Evolutionary conservation across 169 alveolate species (phyloP).

Genomic region (Eimeria necatrix): DNA sequence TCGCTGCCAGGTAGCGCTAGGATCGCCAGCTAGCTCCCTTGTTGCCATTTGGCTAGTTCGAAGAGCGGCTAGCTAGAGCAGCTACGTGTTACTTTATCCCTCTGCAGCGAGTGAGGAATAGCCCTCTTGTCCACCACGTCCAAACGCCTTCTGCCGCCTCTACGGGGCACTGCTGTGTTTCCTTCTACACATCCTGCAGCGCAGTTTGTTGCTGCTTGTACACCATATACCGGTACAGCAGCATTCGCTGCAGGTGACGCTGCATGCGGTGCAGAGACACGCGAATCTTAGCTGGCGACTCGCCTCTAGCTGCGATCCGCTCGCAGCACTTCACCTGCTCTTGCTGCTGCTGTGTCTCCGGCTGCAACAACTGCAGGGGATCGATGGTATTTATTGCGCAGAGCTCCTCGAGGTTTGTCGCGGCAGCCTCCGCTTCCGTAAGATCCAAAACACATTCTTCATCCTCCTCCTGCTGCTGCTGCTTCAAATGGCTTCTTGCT

Average conservation of each 20-base stretch:
- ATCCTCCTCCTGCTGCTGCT: slow-evolving; percentile 17
- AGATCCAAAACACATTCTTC: slow-evolving; percentile 35
- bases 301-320: background rate
- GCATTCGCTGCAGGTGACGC: slow-evolving; percentile 43
- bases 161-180: background rate
- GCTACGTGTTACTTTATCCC: slow-evolving; percentile 2
- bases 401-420: slow-evolving; percentile 28
- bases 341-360: slow-evolving; percentile 15
- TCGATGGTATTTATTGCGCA: background rate
- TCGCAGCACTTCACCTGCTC: slow-evolving; percentile 29
- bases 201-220: slow-evolving; percentile 34
- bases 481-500: background rate
- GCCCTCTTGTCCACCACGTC: background rate
- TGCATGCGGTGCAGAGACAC: slow-evolving; percentile 62
- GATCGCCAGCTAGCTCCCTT: too few species aligned
- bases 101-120: background rate
- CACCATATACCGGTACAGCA: slow-evolving; percentile 39
- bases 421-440: slow-evolving; percentile 35
- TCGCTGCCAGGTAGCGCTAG: too few species aligned
- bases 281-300: slow-evolving; percentile 24
- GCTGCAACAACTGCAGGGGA: background rate
- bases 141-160: background rate
- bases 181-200: background rate
- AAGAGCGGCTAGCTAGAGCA: background rate
- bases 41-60: background rate